Percentiles rank a stretch among this genome's conserved stretches.
Conservation (phyloP, 2,329 filamentous ascomycete species). For the Tetracladium maxilliforme region DNA sequence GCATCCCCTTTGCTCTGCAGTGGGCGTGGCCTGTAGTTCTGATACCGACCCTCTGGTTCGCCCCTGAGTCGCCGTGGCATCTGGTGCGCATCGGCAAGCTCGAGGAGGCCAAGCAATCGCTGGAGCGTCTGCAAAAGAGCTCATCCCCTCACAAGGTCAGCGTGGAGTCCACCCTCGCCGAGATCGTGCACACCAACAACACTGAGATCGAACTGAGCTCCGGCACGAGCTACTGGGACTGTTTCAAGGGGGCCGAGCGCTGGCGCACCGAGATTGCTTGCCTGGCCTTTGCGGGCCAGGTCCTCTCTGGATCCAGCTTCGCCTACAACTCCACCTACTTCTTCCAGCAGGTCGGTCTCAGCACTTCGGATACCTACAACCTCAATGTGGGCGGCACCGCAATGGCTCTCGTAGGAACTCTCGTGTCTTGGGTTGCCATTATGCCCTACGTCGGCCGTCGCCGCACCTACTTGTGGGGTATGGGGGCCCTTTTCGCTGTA, state of each 20-base stretch:
- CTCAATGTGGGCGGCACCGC: slow-evolving; percentile 25
- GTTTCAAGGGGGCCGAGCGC: slow-evolving; percentile 30
- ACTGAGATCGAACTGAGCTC: slow-evolving; percentile 23
- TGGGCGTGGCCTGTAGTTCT: slow-evolving; percentile 31
- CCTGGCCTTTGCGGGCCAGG: slow-evolving; percentile 24
- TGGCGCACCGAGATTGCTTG: slow-evolving; percentile 30
- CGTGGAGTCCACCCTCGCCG: slow-evolving; percentile 17
- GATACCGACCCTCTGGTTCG: slow-evolving; percentile 23
- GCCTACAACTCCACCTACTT: slow-evolving; percentile 28
- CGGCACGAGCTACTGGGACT: slow-evolving; percentile 26
- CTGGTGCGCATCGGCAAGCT: slow-evolving; percentile 24
- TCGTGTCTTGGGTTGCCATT: slow-evolving; percentile 27
- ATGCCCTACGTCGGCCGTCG: slow-evolving; percentile 25
- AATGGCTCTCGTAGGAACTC: slow-evolving; percentile 25
- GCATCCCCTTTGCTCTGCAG: slow-evolving; percentile 27
- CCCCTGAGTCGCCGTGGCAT: slow-evolving; percentile 31
- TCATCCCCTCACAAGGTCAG: slow-evolving; percentile 1
- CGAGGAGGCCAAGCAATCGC: slow-evolving; percentile 24
- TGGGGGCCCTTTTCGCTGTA: slow-evolving; percentile 20
- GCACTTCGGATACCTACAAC: slow-evolving; percentile 20
- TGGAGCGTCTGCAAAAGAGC: slow-evolving; percentile 21
- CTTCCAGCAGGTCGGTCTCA: slow-evolving; percentile 28
- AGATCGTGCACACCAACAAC: slow-evolving; percentile 29
- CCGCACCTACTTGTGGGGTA: slow-evolving; percentile 23
- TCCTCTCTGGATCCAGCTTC: slow-evolving; percentile 25